These are phyloP conservation scores for Leccinum imitatum DNA, from an alignment of 768 basidiomycete species.

Conservation along the genomic window DNA sequence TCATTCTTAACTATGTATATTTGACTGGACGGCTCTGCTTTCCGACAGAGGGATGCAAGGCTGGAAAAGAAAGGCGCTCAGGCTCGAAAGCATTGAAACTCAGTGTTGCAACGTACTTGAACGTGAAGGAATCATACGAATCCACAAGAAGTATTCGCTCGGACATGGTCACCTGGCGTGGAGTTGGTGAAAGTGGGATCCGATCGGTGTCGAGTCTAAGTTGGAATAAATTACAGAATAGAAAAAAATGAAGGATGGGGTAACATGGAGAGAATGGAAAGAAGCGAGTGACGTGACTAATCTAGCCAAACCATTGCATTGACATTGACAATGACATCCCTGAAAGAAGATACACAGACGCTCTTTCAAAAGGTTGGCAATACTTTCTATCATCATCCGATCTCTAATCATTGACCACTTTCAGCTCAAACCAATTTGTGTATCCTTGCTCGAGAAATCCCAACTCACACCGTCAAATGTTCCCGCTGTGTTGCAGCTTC, in stretches of 20 bases:
- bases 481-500: conserved; percentile 45
- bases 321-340: conserved; percentile 12
- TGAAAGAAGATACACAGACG: conserved; percentile 23
- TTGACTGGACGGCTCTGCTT: conserved; percentile 56
- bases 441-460: conserved; percentile 74
- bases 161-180: conserved; percentile 23
- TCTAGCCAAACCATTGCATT: neutral
- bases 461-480: conserved; percentile 57
- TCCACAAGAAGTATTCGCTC: conserved; percentile 71
- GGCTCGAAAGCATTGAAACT: neutral
- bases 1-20: conserved; percentile 79
- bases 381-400: neutral
- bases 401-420: conserved; percentile 2
- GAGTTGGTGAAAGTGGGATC: neutral
- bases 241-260: neutral
- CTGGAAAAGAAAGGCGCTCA: conserved; percentile 35
- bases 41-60: conserved; percentile 68
- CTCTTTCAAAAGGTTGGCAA: conserved; percentile 41
- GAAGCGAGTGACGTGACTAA: neutral
- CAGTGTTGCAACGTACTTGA: conserved; percentile 57
- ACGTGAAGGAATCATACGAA: conserved; percentile 88
- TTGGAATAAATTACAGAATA: neutral
- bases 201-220: neutral
- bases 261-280: conserved; percentile 2
- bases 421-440: conserved; percentile 70